Conservation (phyloP, 2,329 filamentous ascomycete species). For the Calonectria multiphialidica region DNA sequence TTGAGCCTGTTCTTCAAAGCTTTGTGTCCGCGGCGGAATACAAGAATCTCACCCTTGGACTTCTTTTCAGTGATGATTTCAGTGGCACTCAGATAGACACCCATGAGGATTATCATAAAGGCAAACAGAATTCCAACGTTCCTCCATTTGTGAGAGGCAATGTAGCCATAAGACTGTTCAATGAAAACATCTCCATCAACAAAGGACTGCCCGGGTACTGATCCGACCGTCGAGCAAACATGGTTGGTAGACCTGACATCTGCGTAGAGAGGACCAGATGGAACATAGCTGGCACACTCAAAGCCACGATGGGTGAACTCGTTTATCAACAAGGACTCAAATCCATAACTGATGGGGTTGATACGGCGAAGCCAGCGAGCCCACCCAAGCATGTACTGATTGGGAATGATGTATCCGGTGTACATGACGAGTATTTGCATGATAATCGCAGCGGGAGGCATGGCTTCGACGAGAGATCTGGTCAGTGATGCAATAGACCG, state of each 20-base stretch:
- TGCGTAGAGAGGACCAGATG: constrained; percentile 3
- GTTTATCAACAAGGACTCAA: constrained; percentile 74
- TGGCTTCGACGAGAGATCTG: background rate
- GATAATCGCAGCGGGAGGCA: constrained; percentile 50
- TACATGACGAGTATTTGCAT: constrained; percentile 42
- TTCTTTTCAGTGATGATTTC: constrained; percentile 61
- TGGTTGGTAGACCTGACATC: background rate
- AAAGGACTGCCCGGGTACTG: background rate
- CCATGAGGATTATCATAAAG: constrained; percentile 47
- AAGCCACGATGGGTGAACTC: constrained; percentile 62
- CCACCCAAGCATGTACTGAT: constrained; percentile 68
- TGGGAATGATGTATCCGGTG: constrained; percentile 62
- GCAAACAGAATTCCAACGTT: constrained; percentile 68
- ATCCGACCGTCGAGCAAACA: constrained; percentile 9
- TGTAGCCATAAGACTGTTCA: background rate
- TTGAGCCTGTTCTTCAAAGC: constrained; percentile 9
- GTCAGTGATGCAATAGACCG: constrained; percentile 55
- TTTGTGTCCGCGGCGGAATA: constrained; percentile 57
- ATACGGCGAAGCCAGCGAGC: constrained; percentile 75
- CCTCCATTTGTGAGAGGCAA: constrained; percentile 1
- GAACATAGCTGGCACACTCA: constrained; percentile 28
- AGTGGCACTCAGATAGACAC: constrained; percentile 60
- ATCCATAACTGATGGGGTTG: constrained; percentile 73
- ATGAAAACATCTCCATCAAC: background rate
- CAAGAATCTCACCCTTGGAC: constrained; percentile 70